Evolutionary conservation across 495 filamentous ascomycete genomes (phyloP), one percentile per base, ranked within the genome.

Genomic region (Penicillium turbatum): DNA sequence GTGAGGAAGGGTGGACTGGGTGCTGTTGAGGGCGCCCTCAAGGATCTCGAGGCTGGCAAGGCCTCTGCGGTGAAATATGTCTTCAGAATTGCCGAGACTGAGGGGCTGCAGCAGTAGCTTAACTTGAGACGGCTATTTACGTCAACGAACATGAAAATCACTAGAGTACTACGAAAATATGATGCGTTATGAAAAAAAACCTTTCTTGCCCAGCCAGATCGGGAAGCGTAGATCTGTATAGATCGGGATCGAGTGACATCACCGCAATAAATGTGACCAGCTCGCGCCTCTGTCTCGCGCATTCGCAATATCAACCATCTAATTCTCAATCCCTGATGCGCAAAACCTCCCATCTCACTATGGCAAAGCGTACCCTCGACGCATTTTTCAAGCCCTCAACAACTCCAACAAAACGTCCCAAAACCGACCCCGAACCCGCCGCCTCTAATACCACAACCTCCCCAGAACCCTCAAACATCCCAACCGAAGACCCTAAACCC

Each of bases 51-150:
- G 65, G 76, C 82, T 48, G 87, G 86, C 0, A 85, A 82, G 57
- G 85, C 81, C 41, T 83, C 79, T 48, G 86, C 77, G 13, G 71
- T 81, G 0, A 90, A 90, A 63, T 88, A 86, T 69, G 79, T 89
- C 2, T 82, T 86, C 51, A 66, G 82, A 29, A 82, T 90, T 67
- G 80, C 57, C 39, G 85, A 90, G 32, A 88, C 85, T 6, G 66
- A 66, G 17, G 65, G 58, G 36, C 56, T 56, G 1, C 34, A 42
- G 44, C 48, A 49, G 44, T 45, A 50, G 34, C 21, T 24, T 27
- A n/a, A 29, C 6, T 21, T 12, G 11, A 16, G 29, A 48, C 12
- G 19, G 1, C 17, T 3, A 12, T 39, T n/a, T n/a, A n/a, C 10
- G 21, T 24, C 4, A 24, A 24, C 21, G 21, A 4, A 24, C 21